A percentile compares a stretch with the other conserved stretches of the same genome.
phyloP scores from a whole-genome alignment of 2,329 filamentous ascomycete genomes.

The Talaromyces sp. region DNA sequence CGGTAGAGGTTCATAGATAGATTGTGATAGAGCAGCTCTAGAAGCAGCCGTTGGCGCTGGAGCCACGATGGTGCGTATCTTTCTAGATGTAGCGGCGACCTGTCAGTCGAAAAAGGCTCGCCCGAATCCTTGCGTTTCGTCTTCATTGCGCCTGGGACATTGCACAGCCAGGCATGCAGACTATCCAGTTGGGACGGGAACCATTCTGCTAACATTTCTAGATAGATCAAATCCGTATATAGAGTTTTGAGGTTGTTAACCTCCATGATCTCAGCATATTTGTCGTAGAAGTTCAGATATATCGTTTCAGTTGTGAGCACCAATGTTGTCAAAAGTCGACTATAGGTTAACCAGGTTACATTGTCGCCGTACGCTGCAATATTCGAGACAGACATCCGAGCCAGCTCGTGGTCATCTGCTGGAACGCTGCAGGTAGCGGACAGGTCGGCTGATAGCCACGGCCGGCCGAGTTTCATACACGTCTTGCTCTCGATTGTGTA shows the following conservation, averaged over 20 bases:
- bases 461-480: conserved; percentile 46
- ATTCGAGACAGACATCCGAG: conserved; percentile 25
- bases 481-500: conserved; percentile 47
- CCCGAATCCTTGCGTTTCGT: conserved; percentile 30
- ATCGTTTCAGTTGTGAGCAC: conserved; percentile 27
- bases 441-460: conserved; percentile 32
- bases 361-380: conserved; percentile 28
- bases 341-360: conserved; percentile 38
- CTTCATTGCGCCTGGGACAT: conserved; percentile 37
- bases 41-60: conserved; percentile 39
- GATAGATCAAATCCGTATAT: conserved; percentile 25
- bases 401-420: conserved; percentile 29
- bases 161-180: conserved; percentile 28
- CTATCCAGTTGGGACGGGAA: conserved; percentile 22
- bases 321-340: conserved; percentile 31
- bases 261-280: conserved; percentile 19
- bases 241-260: conserved; percentile 17
- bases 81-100: conserved; percentile 30
- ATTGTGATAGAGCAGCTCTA: conserved; percentile 41
- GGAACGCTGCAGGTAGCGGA: conserved; percentile 35
- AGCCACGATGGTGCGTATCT: conserved; percentile 37
- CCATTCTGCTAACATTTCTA: conserved; percentile 28
- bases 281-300: conserved; percentile 33
- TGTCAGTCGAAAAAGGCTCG: conserved; percentile 35
- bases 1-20: conserved; percentile 35